Base-by-base conservation (phyloP, 2,329 filamentous ascomycete genomes). In the Penicillium sp. region DNA sequence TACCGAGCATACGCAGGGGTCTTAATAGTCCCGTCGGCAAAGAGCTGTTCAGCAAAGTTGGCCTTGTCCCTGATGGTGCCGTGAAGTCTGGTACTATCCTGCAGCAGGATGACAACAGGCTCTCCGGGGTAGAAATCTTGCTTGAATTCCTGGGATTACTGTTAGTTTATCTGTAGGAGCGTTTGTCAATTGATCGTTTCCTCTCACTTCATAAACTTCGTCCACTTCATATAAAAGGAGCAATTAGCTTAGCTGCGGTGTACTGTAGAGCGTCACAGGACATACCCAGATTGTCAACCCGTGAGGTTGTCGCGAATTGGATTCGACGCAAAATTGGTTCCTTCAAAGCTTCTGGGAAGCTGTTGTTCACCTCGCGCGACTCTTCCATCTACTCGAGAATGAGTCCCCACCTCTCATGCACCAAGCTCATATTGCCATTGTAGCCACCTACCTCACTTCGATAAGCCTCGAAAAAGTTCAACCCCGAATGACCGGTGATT, bases 91-190 rank as follows among this genome's bases (percentile, higher is more conserved):
- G 91, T 89, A 41, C 86, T 89, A 47, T 86, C 86, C 51, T 84
- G 78, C 11, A 91, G 77, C 48, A 89, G 82, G 50, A 93, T 89
- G 2, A 87, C 87, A 10, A 96, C 91, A 10, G 87, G 82, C 71
- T 97, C 93, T 50, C 92, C 91, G 0, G 93, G 93, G 70, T 93
- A 96, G 72, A 93, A 96, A 70, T 96, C 92, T 62, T 86, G 83
- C 70, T 93, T 93, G 74, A 96, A 96, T 68, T 93, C 80, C 75
- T 83, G 44, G 4, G 14, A 26, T 45, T 43, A 45, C 61, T 35
- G 47, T 63, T 48, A 63, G 54, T 43, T 19, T 1, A 13, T 26
- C 19, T 13, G 22, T 10, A 21, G 1, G 14, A 13, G 5, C 16
- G 5, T 22, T 7, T 29, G 5, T 24, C 7, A 13, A 16, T 13